These are phyloP conservation scores for Salix viminalis DNA, from an alignment of 345 rosid genomes.

Conservation along the genomic window DNA sequence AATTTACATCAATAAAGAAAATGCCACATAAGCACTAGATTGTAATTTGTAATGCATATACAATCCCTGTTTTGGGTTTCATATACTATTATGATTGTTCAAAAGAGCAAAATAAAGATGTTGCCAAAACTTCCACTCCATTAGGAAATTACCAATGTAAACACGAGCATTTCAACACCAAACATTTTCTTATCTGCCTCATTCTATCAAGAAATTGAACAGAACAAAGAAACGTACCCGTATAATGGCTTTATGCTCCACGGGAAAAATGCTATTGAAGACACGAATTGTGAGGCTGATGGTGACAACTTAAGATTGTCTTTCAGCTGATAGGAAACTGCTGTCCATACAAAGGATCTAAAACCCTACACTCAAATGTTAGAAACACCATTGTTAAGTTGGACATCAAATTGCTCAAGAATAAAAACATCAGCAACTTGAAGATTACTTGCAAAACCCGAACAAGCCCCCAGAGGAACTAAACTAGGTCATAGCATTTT, in stretches of 20 bases:
- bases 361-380: conserved; percentile 62
- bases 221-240: conserved; percentile 45
- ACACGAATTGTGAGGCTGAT: conserved; percentile 86
- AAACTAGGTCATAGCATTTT: background rate
- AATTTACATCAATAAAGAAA: background rate
- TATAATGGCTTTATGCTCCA: conserved; percentile 97
- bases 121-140: background rate
- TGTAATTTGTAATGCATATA: background rate
- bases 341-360: conserved; percentile 97
- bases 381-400: background rate
- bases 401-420: no score
- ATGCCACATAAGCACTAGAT: background rate
- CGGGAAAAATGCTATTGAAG: conserved; percentile 78
- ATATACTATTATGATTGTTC: background rate
- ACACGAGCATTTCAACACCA: background rate
- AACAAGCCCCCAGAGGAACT: no score
- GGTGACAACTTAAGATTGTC: conserved; percentile 87
- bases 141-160: background rate
- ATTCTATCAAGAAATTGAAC: background rate
- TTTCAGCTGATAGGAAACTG: conserved; percentile 91
- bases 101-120: background rate
- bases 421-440: background rate
- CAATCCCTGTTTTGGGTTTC: background rate
- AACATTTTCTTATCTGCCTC: background rate
- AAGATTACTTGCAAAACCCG: background rate